Evolutionary conservation across 2,329 filamentous ascomycete genomes (phyloP), one percentile per base, ranked within the genome.

Genomic region (Stachybotrys echinatus): DNA sequence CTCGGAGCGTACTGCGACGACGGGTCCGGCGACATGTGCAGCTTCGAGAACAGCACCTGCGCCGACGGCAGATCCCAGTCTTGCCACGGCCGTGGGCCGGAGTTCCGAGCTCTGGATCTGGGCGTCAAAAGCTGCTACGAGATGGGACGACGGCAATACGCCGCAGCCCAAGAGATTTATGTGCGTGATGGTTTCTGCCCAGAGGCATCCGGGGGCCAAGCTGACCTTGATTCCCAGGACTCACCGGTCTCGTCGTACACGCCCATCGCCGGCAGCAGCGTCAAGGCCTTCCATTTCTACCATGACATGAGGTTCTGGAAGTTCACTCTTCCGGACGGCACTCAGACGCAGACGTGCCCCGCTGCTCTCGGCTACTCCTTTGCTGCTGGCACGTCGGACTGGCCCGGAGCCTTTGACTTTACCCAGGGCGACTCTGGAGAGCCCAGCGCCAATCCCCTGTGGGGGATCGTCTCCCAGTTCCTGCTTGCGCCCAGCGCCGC

Each of bases 331-430:
- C 79, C 85, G 1, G 90, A 95, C 57, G 88, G 88, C 43, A 83
- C 81, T 3, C 70, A 70, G 23, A 88, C 84, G 6, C 75, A 72
- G 46, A 95, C 92, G 0, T 97, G 92, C 59, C 86, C 91, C 4
- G 92, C 92, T 0, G 90, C 91, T 0, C 73, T 97, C 52, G 92
- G 92, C 6, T 95, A 94, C 64, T 92, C 88, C 0, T 97, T 97
- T 64, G 92, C 92, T 0, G 92, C 89, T 1, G 92, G 92, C 12
- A 97, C 92, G 0, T 89, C 89, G 0, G 92, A 97, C 65, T 90
- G 92, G 6, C 92, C 92, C 0, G 92, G 92, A 1, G 84, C 84
- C 0, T 95, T 96, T 61, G 92, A 97, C 68, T 96, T 97, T 65
- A 94, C 89, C 2, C 92, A 97, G 63, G 92, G 91, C 56, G 81